A percentile compares a stretch with the other conserved stretches of the same genome.
Evolutionary conservation across 495 filamentous ascomycete species (phyloP).

Genomic region (Daldinia vernicosa): DNA sequence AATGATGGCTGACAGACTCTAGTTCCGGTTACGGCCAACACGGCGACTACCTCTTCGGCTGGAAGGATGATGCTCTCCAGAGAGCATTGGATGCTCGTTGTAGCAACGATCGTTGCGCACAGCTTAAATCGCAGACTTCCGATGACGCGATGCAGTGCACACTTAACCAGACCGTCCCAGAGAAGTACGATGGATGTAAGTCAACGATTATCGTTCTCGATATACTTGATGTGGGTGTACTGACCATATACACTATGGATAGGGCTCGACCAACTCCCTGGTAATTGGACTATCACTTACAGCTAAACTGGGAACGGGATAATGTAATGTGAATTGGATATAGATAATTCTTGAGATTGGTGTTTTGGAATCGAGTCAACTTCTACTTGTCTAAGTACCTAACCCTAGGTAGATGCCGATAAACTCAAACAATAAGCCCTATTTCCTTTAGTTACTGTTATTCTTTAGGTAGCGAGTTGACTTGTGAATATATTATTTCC

Average conservation of each 20-base stretch:
- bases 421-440: too few relatives aligned
- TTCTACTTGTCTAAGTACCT: neutral
- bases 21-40: conserved; percentile 56
- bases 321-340: neutral
- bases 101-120: conserved; percentile 46
- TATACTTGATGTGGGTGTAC: neutral
- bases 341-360: neutral
- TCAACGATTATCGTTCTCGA: neutral
- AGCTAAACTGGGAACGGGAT: neutral
- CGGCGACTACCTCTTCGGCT: conserved; percentile 61
- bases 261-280: conserved; percentile 41
- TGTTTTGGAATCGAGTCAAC: too few relatives aligned
- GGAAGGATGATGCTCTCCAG: conserved; percentile 55
- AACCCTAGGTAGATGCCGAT: neutral
- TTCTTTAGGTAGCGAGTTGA: too few relatives aligned
- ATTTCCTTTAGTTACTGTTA: too few relatives aligned
- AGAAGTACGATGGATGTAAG: conserved; percentile 57
- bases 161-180: conserved; percentile 49
- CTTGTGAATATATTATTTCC: too few relatives aligned
- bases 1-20: conserved; percentile 1
- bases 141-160: conserved; percentile 52
- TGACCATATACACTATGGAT: conserved; percentile 2
- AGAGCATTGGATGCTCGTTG: conserved; percentile 55
- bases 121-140: conserved; percentile 50
- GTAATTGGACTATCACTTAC: conserved; percentile 41